Evolutionary conservation across 2,329 filamentous ascomycete species (phyloP), one percentile per base, ranked within the genome.

Genomic region (Colletotrichum sp.): DNA sequence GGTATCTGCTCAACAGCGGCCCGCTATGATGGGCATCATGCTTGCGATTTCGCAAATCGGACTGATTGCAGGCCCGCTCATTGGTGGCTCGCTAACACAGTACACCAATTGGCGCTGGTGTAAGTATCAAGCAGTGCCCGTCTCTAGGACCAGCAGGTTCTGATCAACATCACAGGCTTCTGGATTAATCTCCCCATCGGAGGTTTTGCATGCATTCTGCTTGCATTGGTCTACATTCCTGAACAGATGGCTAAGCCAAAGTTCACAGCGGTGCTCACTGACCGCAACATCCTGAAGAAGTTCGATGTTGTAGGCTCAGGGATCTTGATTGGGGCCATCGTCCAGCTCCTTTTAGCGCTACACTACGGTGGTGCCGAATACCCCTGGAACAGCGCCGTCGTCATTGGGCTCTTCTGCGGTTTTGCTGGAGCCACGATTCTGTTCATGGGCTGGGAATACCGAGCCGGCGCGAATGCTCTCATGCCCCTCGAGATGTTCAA

Each of bases 111-210:
- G 82, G 82, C 78, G 83, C 65, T 85, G 84, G 83, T 86, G 84
- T 83, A 78, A 79, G 81, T 79, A 16, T 8, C 27, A 55, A 8
- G 13, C 3, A 12, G 25, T 3, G 15, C 61, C 52, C 52, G 3
- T 27, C 30, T 32, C 22, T 28, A 28, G 2, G 52, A n/a, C 18
- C 16, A 68, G 18, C 16, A 36, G 13, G 28, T 4, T n/a, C 15
- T 67, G 27, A 70, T 34, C 2, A 34, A 5, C 28, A 48, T 10
- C 8, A 18, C 30, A 82, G 84, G 84, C 74, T 88, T 88, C 78
- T 88, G 85, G 76, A 82, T 89, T 81, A 88, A 88, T 78, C 81
- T 89, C 10, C 87, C 87, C 0, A 48, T 88, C 34, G 87, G 86
- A 6, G 83, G 77, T 2, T 8, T 86, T 16, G 81, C 84, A 4